phyloP scores from a whole-genome alignment of 306 rosid species.

The Sesbania bispinosa region DNA sequence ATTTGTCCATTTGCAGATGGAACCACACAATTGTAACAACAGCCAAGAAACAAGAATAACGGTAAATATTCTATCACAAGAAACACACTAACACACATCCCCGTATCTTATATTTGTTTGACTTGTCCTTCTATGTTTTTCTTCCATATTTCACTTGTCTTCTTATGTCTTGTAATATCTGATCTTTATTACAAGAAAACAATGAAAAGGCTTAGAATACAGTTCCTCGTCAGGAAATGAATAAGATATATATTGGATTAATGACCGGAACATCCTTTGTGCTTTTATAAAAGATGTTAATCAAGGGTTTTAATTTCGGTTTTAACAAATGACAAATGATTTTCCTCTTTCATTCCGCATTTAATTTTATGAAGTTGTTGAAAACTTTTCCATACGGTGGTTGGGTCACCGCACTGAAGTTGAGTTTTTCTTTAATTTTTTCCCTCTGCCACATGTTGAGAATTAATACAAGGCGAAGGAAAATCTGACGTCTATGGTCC shows the following conservation, averaged over 20 bases:
- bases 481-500: background rate
- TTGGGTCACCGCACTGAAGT: background rate
- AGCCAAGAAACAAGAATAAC: background rate
- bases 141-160: background rate
- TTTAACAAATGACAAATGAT: background rate
- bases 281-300: background rate
- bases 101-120: background rate
- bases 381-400: background rate
- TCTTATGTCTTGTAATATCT: background rate
- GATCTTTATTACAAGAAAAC: background rate
- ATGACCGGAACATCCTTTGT: background rate
- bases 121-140: background rate
- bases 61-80: background rate
- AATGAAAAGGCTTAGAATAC: background rate
- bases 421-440: background rate
- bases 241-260: background rate
- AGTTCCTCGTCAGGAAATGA: background rate
- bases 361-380: background rate
- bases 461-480: background rate
- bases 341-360: background rate
- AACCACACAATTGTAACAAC: background rate
- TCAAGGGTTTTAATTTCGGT: too few species aligned
- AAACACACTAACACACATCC: background rate
- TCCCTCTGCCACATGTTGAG: background rate
- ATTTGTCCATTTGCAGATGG: constrained; percentile 13